These are phyloP conservation scores for Aphanoascus verrucosus DNA, from an alignment of 2,329 filamentous ascomycete genomes.

Conservation along the genomic window DNA sequence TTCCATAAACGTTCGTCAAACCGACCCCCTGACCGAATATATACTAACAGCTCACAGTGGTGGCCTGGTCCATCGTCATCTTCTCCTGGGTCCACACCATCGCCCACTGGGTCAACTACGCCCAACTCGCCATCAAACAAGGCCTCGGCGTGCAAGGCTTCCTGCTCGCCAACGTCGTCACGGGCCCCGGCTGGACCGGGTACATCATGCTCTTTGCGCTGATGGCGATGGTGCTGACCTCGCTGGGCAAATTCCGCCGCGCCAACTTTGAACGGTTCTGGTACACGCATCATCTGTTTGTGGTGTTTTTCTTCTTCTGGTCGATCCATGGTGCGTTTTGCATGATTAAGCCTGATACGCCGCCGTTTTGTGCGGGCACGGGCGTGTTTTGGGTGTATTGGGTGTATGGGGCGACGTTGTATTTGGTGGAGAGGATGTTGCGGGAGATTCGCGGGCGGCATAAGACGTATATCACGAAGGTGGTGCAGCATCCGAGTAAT, in stretches of 20 bases:
- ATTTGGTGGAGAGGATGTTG: slow-evolving; percentile 66
- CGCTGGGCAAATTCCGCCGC: slow-evolving; percentile 63
- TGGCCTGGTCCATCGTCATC: slow-evolving; percentile 79
- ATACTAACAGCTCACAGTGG: slow-evolving; percentile 32
- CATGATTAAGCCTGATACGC: slow-evolving; percentile 77
- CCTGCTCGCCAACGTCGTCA: slow-evolving; percentile 64
- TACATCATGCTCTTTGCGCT: slow-evolving; percentile 72
- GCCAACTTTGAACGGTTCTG: slow-evolving; percentile 84
- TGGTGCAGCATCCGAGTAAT: slow-evolving; percentile 79
- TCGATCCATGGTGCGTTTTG: slow-evolving; percentile 81
- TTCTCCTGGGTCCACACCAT: slow-evolving; percentile 80
- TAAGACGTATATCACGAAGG: slow-evolving; percentile 79
- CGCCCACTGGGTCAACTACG: slow-evolving; percentile 80
- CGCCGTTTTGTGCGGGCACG: slow-evolving; percentile 57
- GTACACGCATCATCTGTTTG: slow-evolving; percentile 82
- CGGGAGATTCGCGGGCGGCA: slow-evolving; percentile 69
- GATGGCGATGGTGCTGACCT: slow-evolving; percentile 68
- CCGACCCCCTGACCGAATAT: neutral
- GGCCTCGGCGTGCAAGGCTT: slow-evolving; percentile 69
- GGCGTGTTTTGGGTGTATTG: slow-evolving; percentile 86
- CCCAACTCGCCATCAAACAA: slow-evolving; percentile 62
- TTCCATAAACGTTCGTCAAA: slow-evolving; percentile 56
- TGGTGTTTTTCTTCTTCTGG: slow-evolving; percentile 85
- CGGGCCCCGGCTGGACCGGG: slow-evolving; percentile 74
- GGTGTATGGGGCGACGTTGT: slow-evolving; percentile 73